Conservation (phyloP, 2,329 filamentous ascomycete species). For the Aspergillus fumigatus region DNA sequence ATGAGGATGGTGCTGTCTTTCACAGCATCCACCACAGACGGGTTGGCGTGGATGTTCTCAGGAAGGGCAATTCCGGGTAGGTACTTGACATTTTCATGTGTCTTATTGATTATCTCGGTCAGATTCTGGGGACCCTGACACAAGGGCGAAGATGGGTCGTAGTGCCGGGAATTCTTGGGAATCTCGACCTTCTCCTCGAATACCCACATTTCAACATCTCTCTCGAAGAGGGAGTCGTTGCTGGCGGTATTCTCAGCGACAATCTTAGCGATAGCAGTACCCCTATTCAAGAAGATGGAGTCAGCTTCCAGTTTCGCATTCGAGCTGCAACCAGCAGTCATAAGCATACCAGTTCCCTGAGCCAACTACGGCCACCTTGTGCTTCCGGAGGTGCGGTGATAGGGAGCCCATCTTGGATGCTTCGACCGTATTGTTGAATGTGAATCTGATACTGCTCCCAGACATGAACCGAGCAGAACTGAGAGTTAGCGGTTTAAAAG, state of each 20-base stretch:
- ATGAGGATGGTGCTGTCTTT: constrained; percentile 81
- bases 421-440: background rate
- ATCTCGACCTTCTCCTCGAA: constrained; percentile 86
- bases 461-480: constrained; percentile 6
- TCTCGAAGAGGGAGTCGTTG: constrained; percentile 76
- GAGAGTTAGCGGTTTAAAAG: constrained; percentile 15
- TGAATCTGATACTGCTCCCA: constrained; percentile 12
- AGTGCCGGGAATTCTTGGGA: constrained; percentile 66
- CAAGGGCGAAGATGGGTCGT: constrained; percentile 72
- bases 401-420: constrained; percentile 30
- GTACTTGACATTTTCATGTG: constrained; percentile 98
- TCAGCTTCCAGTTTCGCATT: constrained; percentile 66
- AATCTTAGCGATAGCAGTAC: constrained; percentile 95
- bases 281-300: constrained; percentile 82
- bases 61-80: constrained; percentile 84
- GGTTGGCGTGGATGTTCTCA: constrained; percentile 54
- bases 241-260: constrained; percentile 84
- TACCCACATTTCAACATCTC: constrained; percentile 97
- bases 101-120: constrained; percentile 81
- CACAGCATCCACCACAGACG: constrained; percentile 62
- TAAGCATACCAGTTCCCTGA: constrained; percentile 83
- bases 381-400: constrained; percentile 30
- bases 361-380: constrained; percentile 69
- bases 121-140: constrained; percentile 74
- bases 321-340: background rate